phyloP scores from a whole-genome alignment of 2,329 filamentous ascomycete genomes.

The Aspergillus eucalypticola region DNA sequence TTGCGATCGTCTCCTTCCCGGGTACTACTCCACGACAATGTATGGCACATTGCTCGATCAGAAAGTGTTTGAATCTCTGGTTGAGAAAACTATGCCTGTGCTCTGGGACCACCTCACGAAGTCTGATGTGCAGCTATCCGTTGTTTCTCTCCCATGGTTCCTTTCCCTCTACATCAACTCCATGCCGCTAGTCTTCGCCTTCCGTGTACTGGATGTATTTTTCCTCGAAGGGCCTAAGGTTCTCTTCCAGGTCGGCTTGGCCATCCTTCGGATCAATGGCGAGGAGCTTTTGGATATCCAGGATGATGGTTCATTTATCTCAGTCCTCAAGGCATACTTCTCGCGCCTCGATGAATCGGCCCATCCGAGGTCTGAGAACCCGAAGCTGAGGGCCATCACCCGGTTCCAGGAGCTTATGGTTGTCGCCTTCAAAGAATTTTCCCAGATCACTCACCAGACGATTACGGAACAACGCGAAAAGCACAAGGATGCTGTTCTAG shows the following conservation, averaged over 20 bases:
- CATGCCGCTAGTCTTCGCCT: constrained; percentile 97
- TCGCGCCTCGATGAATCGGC: constrained; percentile 90
- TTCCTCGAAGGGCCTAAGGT: constrained; percentile 98
- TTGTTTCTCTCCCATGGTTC: constrained; percentile 97
- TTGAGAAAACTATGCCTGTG: constrained; percentile 99
- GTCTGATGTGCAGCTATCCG: constrained; percentile 93
- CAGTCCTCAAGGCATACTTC: constrained; percentile 93
- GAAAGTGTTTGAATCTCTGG: constrained; percentile 93
- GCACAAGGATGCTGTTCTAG: constrained; percentile 91
- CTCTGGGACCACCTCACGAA: constrained; percentile 98
- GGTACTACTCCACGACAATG: constrained; percentile 99
- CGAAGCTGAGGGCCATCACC: constrained; percentile 90
- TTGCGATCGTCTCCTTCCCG: constrained; percentile 88
- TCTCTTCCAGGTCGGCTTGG: constrained; percentile 91
- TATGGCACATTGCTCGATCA: constrained; percentile 96
- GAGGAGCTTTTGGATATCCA: constrained; percentile 90
- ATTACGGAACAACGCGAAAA: constrained; percentile 86
- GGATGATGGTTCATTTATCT: constrained; percentile 96
- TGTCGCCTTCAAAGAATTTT: constrained; percentile 97
- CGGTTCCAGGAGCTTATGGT: constrained; percentile 98
- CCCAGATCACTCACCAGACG: constrained; percentile 88
- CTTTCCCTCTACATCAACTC: constrained; percentile 98
- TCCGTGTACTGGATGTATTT: constrained; percentile 94
- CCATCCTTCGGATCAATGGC: constrained; percentile 95
- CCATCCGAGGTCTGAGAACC: constrained; percentile 91